phyloP scores from a whole-genome alignment of 768 basidiomycete genomes.

The Termitomyces sp. region DNA sequence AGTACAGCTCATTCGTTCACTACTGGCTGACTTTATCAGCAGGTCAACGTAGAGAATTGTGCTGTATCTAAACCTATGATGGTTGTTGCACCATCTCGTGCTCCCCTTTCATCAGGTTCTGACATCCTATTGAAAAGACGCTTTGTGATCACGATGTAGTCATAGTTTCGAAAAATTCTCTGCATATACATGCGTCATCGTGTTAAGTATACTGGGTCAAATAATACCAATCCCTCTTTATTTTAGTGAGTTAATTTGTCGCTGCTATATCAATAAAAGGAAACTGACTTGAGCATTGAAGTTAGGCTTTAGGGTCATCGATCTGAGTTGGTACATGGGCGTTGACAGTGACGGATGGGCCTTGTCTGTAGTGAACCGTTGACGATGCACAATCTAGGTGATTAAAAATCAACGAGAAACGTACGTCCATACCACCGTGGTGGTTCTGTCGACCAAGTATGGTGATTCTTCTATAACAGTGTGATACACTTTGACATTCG shows the following conservation, averaged over 20 bases:
- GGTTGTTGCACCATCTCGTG: too few species aligned
- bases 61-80: too few species aligned
- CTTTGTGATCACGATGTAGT: too few species aligned
- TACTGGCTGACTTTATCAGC: too few species aligned
- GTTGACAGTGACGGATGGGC: neutral
- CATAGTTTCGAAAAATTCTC: too few species aligned
- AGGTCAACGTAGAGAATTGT: too few species aligned
- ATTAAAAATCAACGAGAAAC: neutral
- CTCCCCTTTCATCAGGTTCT: too few species aligned
- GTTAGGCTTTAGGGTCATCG: neutral
- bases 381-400: neutral
- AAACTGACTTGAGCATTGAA: neutral
- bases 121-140: too few species aligned
- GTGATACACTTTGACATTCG: neutral
- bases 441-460: neutral
- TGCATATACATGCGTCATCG: too few species aligned
- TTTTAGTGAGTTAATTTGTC: neutral
- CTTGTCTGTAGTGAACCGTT: neutral
- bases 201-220: too few species aligned
- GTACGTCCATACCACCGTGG: constrained; percentile 1
- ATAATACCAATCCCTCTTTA: too few species aligned
- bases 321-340: neutral
- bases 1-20: too few species aligned
- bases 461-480: neutral
- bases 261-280: neutral